phyloP scores from a whole-genome alignment of 768 basidiomycete species.

The Hirschioporus abietinus region DNA sequence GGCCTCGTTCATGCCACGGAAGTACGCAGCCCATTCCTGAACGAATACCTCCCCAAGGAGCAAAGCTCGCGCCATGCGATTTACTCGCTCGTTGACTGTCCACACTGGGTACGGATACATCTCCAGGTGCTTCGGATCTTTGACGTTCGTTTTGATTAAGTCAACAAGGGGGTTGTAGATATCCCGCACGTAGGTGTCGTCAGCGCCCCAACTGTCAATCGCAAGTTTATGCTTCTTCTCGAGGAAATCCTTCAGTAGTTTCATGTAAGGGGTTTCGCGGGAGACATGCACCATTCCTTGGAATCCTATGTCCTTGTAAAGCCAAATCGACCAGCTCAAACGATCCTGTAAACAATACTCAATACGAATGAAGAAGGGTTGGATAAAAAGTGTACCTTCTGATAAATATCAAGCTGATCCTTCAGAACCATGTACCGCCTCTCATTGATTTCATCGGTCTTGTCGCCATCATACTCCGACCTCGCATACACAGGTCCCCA shows the following conservation, averaged over 20 bases:
- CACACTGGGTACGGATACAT: conserved; percentile 30
- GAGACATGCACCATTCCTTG: conserved; percentile 78
- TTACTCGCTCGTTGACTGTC: conserved; percentile 23
- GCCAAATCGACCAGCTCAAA: conserved; percentile 27
- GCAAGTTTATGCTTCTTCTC: conserved; percentile 76
- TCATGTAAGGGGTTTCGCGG: conserved; percentile 67
- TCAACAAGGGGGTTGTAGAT: conserved; percentile 63
- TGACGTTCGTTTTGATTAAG: conserved; percentile 49
- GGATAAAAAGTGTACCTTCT: conserved; percentile 17
- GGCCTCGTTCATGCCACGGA: conserved; percentile 27
- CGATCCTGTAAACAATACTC: conserved; percentile 5
- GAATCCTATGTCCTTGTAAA: conserved; percentile 85
- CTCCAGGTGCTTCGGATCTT: conserved; percentile 19
- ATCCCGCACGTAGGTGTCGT: conserved; percentile 47
- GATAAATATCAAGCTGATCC: conserved; percentile 36
- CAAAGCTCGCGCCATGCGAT: conserved; percentile 26
- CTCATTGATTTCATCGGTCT: conserved; percentile 34
- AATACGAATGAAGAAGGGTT: neutral
- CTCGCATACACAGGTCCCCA: conserved; percentile 39
- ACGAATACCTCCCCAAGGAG: conserved; percentile 30
- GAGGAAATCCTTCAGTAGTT: conserved; percentile 61
- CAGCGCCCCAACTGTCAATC: conserved; percentile 74
- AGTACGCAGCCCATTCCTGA: conserved; percentile 26
- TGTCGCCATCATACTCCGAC: conserved; percentile 22
- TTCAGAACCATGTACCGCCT: conserved; percentile 29